A percentile compares a stretch with the other conserved stretches of the same genome.
Evolutionary conservation across 2,329 filamentous ascomycete genomes (phyloP).

Genomic region (Aspergillus tubingensis): DNA sequence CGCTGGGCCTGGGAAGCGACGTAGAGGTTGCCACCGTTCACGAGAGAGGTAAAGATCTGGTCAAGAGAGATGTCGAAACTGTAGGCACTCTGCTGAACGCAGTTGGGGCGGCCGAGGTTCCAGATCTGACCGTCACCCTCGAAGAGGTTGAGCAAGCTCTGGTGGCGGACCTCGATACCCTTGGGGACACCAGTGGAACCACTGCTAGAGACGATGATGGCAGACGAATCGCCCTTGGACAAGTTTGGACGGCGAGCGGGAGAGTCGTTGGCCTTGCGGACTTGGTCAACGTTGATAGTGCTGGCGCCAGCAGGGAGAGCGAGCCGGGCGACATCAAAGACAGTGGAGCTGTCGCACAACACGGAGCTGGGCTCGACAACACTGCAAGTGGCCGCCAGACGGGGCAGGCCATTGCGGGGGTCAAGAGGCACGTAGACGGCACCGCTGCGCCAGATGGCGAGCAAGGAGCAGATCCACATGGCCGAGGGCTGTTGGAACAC

Average conservation of each 20-base stretch:
- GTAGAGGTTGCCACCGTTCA: constrained; percentile 4
- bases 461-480: constrained; percentile 32
- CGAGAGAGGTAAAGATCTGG: constrained; percentile 8
- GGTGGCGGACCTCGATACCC: constrained; percentile 5
- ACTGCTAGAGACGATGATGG: constrained; percentile 13
- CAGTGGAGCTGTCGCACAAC: constrained; percentile 13
- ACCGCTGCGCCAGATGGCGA: constrained; percentile 36
- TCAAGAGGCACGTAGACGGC: constrained; percentile 40
- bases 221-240: background rate
- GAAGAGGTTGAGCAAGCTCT: background rate
- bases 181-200: constrained; percentile 12
- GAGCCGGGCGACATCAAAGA: background rate
- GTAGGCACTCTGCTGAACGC: constrained; percentile 11
- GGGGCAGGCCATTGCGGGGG: constrained; percentile 24
- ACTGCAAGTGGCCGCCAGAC: constrained; percentile 25
- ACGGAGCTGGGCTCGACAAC: constrained; percentile 15
- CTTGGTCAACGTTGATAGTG: background rate
- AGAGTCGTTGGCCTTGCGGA: background rate
- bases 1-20: background rate
- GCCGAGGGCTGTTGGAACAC: constrained; percentile 4
- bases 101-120: background rate
- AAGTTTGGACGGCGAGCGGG: too few relatives aligned
- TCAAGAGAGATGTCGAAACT: constrained; percentile 7
- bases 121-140: background rate
- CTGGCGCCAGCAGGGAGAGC: background rate